Conservation (phyloP, 306 rosid species). For the Pyrus betulifolia region DNA sequence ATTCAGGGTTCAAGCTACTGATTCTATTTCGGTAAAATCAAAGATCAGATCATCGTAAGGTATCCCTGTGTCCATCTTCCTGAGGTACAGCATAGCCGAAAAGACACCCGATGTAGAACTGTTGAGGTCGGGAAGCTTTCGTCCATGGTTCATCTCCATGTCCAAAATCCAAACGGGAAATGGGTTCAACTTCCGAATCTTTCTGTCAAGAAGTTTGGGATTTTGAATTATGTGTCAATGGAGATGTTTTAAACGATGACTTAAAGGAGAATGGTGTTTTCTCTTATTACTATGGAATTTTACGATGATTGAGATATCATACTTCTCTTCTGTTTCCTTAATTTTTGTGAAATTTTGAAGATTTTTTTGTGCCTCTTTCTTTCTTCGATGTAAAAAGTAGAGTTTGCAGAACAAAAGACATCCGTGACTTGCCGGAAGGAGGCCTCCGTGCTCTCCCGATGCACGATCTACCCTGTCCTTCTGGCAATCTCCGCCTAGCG, state of each 20-base stretch:
- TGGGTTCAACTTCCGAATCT: not conserved
- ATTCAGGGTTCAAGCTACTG: conserved; percentile 7
- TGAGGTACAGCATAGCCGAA: not conserved
- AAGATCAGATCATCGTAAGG: not conserved
- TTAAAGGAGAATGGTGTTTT: not conserved
- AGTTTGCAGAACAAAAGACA: not conserved
- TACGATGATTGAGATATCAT: not conserved
- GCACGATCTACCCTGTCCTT: not conserved
- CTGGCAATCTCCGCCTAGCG: conserved; percentile 6
- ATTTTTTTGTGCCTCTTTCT: not conserved
- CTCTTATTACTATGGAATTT: not conserved
- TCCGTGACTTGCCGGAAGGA: not conserved
- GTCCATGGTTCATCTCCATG: not conserved
- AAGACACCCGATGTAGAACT: conserved; percentile 16
- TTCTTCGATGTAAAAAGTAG: not conserved
- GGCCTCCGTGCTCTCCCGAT: not conserved
- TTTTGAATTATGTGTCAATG: not conserved
- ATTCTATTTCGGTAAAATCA: not conserved
- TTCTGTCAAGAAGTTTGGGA: not conserved
- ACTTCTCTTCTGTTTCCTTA: not conserved
- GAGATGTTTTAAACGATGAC: not conserved
- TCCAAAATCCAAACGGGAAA: conserved; percentile 2
- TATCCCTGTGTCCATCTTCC: not conserved
- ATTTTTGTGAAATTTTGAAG: not conserved
- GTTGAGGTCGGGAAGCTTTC: not conserved